Base-by-base conservation (phyloP, 805 yeast genomes). In the Clavispora asparagi region DNA sequence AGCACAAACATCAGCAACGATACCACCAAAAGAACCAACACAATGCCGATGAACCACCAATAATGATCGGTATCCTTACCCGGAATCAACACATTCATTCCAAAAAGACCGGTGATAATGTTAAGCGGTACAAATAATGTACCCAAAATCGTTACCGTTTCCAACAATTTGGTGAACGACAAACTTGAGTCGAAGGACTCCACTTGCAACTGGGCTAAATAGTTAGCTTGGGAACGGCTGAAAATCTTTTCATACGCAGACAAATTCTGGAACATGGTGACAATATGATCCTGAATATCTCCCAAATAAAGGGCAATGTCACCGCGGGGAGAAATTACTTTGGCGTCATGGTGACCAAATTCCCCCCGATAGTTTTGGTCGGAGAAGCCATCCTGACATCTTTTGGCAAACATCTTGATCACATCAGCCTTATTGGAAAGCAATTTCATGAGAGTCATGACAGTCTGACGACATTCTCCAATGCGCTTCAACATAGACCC, bases 291-390 rank as follows among this genome's bases (percentile, higher is more conserved):
- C 43, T 41, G 43, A 32, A 41, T 41, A 23, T 41, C 43, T 14
- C 43, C 43, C 31, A 41, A 32, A 37, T 41, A 41, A 8, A 41
- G 32, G n/a, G 43, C 43, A 27, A 41, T 41, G 11, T 41, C 43
- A 6, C 23, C 32, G 7, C 43, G 28, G 11, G 43, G 43, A 3
- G 39, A n/a, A 12, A 23, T 23, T 10, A 23, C 39, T 6, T 23
- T 23, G 7, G 39, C 14, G 3, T 37, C 39, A 7, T 26, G 10
- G 16, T 23, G 27, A 7, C n/a, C 23, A 16, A 17, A 28, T 9
- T 26, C 29, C 13, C 8, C 6, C 17, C 29, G 9, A 29, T 12
- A 9, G 17, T 19, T 4, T 25, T 23, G 39, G 9, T 23, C 29
- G 4, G 41, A 13, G 31, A 11, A 26, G 13, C 23, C 19, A 6